Base-by-base conservation (phyloP, 495 filamentous ascomycete species). In the Annulohypoxylon bovei region DNA sequence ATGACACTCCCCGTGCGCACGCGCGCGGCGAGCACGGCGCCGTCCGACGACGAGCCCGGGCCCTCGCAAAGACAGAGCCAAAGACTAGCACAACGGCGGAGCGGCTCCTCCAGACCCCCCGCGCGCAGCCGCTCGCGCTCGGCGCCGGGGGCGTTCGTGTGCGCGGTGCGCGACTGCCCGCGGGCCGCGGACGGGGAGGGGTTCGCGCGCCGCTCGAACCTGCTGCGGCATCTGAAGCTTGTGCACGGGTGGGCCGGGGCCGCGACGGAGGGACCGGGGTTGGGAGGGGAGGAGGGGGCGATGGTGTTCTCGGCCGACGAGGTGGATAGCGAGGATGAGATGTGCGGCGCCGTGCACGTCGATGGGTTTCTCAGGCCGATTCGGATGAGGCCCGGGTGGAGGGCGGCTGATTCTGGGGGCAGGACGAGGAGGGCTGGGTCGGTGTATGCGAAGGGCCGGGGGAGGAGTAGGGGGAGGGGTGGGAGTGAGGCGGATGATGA, bases 261-360 rank as follows among this genome's bases (percentile, higher is more conserved):
- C 14, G 11, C 37, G 37, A n/a, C 37, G 14, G 2, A 11, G 0
- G 12, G 37, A 22, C 12, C 42, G 2, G n/a, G 40, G 16, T 2
- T 53, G 11, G 27, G 32, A 14, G 60, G 49, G 11, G 65, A 32
- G 11, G 62, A 42, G 53, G 14, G 37, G 42, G 52, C 50, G 74
- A 59, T n/a, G 37, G 49, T 57, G 32, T 53, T 72, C 9, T 55
- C 42, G 33, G 68, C 54, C 28, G 71, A 76, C 4, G 77, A 80
- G 6, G 66, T 77, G 25, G 79, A 82, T 12, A 82, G 79, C 63
- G 76, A 78, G 55, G 80, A 86, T 20, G 84, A 88, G 72, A 85
- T 86, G 81, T 71, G 80, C 16, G 86, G 84, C 1, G 84, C 79
- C 0, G 81, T 87, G 9, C 86, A 88, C 50, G 75, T 82, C 22